A percentile compares a stretch with the other conserved stretches of the same genome.
Evolutionary conservation across 768 basidiomycete genomes (phyloP).

Genomic region (Mrakia blollopis): DNA sequence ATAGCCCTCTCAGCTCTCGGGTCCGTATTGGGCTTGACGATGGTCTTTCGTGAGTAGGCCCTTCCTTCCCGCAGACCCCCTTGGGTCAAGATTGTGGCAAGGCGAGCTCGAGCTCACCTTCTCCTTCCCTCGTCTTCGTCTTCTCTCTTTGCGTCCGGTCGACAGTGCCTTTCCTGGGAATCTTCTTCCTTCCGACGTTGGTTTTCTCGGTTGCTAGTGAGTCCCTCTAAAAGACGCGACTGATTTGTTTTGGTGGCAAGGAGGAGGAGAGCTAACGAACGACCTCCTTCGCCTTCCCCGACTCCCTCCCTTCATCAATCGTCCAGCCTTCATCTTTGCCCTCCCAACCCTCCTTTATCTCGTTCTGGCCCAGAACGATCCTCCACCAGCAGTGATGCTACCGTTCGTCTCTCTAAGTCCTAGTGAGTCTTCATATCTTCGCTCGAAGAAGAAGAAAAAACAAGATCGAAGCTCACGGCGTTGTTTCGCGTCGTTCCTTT

Average conservation of each 20-base stretch:
- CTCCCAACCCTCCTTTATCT: constrained; percentile 10
- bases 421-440: neutral
- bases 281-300: neutral
- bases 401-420: constrained; percentile 21
- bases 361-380: constrained; percentile 20
- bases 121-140: neutral
- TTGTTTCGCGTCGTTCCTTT: neutral
- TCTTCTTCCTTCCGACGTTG: constrained; percentile 1
- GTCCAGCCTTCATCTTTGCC: constrained; percentile 13
- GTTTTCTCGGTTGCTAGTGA: neutral
- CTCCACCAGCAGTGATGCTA: neutral
- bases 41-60: too few relatives aligned
- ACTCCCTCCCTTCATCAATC: neutral
- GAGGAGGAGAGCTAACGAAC: neutral
- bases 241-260: neutral
- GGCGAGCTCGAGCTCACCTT: neutral
- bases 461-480: neutral
- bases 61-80: too few relatives aligned
- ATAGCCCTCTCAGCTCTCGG: too few relatives aligned
- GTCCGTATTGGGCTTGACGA: too few relatives aligned
- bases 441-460: neutral
- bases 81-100: too few relatives aligned
- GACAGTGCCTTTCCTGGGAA: constrained; percentile 11
- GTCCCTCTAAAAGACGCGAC: neutral
- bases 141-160: neutral